Percentiles rank a stretch among this genome's conserved stretches.
Conservation (phyloP, 2,329 filamentous ascomycete genomes). For the Trichoderma koningii region DNA sequence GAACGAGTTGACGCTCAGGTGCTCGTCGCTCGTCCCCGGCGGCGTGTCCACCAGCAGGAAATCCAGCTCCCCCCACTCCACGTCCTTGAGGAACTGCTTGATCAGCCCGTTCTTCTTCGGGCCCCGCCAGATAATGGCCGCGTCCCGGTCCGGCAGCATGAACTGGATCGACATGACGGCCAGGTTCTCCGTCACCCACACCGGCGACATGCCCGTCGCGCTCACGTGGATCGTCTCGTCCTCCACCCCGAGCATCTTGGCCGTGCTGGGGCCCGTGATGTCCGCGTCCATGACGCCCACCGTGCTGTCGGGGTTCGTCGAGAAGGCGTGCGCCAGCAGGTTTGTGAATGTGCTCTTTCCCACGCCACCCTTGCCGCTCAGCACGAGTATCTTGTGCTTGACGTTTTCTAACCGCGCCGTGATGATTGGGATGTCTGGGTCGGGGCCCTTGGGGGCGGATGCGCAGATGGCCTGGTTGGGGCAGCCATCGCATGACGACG, state of each 20-base stretch:
- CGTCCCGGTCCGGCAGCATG: slow-evolving; percentile 90
- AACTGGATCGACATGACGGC: slow-evolving; percentile 98
- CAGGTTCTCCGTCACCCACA: slow-evolving; percentile 93
- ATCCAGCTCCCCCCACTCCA: slow-evolving; percentile 95
- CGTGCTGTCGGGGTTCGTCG: slow-evolving; percentile 72
- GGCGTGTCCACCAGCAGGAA: slow-evolving; percentile 94
- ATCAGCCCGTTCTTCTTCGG: slow-evolving; percentile 99
- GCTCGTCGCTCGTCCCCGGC: slow-evolving; percentile 92
- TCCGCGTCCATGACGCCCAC: slow-evolving; percentile 98
- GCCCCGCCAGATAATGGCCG: slow-evolving; percentile 95
- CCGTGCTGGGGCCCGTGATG: slow-evolving; percentile 93
- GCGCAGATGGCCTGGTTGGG: slow-evolving; percentile 96
- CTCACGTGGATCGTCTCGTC: slow-evolving; percentile 90
- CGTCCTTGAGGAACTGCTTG: slow-evolving; percentile 96
- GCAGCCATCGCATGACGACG: slow-evolving; percentile 89
- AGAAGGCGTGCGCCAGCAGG: slow-evolving; percentile 86
- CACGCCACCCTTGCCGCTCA: slow-evolving; percentile 94
- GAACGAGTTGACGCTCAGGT: slow-evolving; percentile 89
- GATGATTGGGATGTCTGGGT: slow-evolving; percentile 90
- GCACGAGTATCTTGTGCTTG: slow-evolving; percentile 87
- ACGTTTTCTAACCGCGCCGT: slow-evolving; percentile 78
- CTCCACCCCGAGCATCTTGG: slow-evolving; percentile 99
- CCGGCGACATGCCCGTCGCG: slow-evolving; percentile 86
- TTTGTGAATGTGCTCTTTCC: slow-evolving; percentile 94
- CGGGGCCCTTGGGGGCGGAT: slow-evolving; percentile 79